Conservation (phyloP, 345 rosid species). For the Pistacia vera region DNA sequence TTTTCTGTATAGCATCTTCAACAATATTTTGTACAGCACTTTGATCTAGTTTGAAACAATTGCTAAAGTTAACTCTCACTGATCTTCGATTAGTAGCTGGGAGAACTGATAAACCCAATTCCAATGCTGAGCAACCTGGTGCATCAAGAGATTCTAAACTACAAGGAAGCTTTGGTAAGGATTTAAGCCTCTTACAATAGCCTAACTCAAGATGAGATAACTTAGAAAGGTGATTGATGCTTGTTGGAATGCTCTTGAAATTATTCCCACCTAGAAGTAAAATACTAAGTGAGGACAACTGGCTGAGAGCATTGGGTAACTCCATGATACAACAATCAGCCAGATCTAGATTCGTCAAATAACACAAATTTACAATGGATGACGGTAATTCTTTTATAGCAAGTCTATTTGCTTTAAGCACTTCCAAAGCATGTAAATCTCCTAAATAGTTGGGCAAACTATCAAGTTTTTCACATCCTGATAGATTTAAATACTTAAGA, state of each 20-base stretch:
- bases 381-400: neutral
- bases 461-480: neutral
- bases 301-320: neutral
- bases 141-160: neutral
- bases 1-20: neutral
- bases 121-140: neutral
- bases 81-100: too few relatives aligned
- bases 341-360: neutral
- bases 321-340: neutral
- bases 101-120: neutral
- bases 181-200: neutral
- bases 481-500: neutral
- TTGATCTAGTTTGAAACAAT: neutral
- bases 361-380: neutral
- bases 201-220: neutral
- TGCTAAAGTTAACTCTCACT: neutral
- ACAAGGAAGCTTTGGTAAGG: neutral
- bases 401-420: neutral
- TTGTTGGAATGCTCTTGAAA: neutral
- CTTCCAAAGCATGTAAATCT: neutral
- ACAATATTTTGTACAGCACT: neutral
- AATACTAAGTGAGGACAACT: neutral
- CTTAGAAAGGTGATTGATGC: neutral
- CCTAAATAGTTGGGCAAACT: neutral
- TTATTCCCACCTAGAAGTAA: neutral